A percentile compares a stretch with the other conserved stretches of the same genome.
These are phyloP conservation scores for Polytrichum commune DNA, from an alignment of 225 moss, liverwort and hornwort genomes.

Conservation along the genomic window DNA sequence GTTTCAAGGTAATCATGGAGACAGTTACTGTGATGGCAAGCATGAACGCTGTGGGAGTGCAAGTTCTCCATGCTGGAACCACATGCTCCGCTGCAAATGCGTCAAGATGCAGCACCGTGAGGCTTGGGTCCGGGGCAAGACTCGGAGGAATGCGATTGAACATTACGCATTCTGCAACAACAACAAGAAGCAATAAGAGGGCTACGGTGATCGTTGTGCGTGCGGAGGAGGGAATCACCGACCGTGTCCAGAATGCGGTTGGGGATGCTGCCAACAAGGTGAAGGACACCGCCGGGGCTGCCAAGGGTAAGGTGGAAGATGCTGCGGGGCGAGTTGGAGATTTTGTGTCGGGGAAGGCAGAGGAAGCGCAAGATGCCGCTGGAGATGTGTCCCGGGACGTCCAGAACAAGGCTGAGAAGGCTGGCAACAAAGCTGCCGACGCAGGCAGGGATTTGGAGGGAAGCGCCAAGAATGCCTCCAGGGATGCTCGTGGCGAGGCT, in stretches of 20 bases:
- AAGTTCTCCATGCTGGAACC: not conserved
- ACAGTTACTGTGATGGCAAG: not conserved
- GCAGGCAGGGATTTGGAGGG: conserved; percentile 9
- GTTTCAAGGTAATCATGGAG: too few relatives aligned
- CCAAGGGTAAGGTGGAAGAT: conserved; percentile 2
- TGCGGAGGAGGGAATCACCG: conserved; percentile 13
- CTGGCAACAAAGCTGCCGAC: conserved; percentile 3
- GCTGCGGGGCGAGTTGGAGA: not conserved
- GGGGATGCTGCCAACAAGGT: conserved; percentile 9
- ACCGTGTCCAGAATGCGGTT: not conserved
- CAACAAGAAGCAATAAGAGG: not conserved
- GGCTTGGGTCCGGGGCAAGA: conserved; percentile 1
- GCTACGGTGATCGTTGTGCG: conserved; percentile 7
- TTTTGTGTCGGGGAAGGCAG: conserved; percentile 10
- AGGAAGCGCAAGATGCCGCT: conserved; percentile 10
- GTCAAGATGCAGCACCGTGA: not conserved
- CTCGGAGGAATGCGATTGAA: conserved; percentile 6
- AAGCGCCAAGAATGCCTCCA: not conserved
- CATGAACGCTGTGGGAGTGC: conserved; percentile 4
- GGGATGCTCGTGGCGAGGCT: conserved; percentile 16
- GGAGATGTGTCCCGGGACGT: conserved; percentile 3
- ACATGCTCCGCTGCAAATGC: not conserved
- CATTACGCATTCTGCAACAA: not conserved
- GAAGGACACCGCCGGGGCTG: conserved; percentile 17
- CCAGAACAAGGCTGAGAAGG: conserved; percentile 9